Evolutionary conservation across 2,329 filamentous ascomycete genomes (phyloP), one percentile per base, ranked within the genome.

Genomic region (Penicillium sp.): DNA sequence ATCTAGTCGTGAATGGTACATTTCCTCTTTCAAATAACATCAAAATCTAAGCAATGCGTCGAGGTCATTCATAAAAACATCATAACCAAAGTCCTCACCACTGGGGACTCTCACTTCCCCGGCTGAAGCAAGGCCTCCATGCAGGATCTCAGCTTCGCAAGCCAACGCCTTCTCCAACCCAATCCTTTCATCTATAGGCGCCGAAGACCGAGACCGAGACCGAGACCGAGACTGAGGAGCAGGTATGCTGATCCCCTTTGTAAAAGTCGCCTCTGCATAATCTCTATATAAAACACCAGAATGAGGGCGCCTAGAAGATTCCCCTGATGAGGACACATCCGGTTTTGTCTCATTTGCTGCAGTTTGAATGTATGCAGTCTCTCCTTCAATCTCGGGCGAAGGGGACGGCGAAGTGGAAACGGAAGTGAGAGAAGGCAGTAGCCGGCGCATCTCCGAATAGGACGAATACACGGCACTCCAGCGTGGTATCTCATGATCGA

Each of bases 11-110:
- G 13, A 16, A 18, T 29, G 38, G 35, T 9, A 18, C 29, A 40
- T 14, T 22, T 22, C 5, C 7, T 20, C 37, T 14, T 18, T 9
- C 5, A 11, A 31, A 9, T 18, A 37, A 37, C 5, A 38, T 55
- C 40, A 55, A 45, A 55, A 51, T 38, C 47, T 44, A 52, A 55
- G 53, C 40, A 56, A 51, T 7, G 53, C 48, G 46, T 56, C 53
- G 24, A 56, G 48, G 29, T 56, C 53, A 40, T 46, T 52, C 53
- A 55, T 55, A 35, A 55, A 52, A 11, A 20, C 34, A 34, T 45
- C 34, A 13, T 35, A 16, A 16, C 6, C 14, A 9, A 24, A 13
- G 18, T 18, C 20, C 7, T 16, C 11, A 6, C 26, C 34, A n/a
- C 20, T 32, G 14, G 31, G 29, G 11, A 6, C 11, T 24, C 5